A percentile compares a stretch with the other conserved stretches of the same genome.
Evolutionary conservation across 441 rosid species (phyloP).

Genomic region (Adansonia rubrostipa): DNA sequence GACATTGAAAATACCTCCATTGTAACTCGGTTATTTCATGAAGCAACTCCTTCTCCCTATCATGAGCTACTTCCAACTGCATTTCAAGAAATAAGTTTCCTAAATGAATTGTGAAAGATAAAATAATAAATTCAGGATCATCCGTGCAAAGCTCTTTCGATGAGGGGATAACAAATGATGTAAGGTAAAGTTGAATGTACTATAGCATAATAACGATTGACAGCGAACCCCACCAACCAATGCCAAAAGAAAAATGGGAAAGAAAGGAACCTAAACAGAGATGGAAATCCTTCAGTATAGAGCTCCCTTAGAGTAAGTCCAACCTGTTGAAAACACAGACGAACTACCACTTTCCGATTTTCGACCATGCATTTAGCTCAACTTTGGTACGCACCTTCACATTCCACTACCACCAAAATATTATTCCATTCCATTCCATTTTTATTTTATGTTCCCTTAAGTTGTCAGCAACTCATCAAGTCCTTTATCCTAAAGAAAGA

Average conservation of each 20-base stretch:
- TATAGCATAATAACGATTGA: background rate
- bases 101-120: background rate
- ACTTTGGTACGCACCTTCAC: background rate
- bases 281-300: background rate
- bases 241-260: background rate
- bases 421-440: background rate
- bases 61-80: conserved; percentile 90
- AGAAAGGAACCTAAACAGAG: background rate
- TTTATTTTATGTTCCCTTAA: background rate
- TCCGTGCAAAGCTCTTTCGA: background rate
- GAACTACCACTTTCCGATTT: background rate
- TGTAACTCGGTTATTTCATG: conserved; percentile 83
- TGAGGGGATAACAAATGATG: background rate
- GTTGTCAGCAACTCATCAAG: background rate
- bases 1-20: conserved; percentile 62
- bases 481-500: background rate
- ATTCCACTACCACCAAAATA: background rate
- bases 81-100: conserved; percentile 28
- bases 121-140: background rate
- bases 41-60: conserved; percentile 86
- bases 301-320: background rate
- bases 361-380: background rate
- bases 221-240: background rate
- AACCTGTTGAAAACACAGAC: background rate
- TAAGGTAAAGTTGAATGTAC: conserved; percentile 9